These are phyloP conservation scores for Cryptosporidium sp. DNA, from an alignment of 169 alveolate species.

Conservation along the genomic window DNA sequence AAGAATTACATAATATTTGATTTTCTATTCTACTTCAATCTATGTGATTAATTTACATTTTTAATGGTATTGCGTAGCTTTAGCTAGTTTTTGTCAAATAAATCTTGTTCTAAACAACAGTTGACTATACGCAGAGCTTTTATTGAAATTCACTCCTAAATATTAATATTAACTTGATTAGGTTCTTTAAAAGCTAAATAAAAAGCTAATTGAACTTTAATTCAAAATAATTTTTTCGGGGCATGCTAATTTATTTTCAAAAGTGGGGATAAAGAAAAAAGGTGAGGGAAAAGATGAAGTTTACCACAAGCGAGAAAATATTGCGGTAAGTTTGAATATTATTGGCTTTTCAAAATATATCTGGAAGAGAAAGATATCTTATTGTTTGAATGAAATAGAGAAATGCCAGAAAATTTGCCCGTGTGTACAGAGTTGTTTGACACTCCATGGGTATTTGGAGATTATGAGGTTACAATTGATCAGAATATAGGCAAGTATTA, in stretches of 20 bases:
- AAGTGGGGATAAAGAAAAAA: slow-evolving; percentile 45
- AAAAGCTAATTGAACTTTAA: not conserved
- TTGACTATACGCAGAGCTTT: not conserved
- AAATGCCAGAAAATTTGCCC: slow-evolving; percentile 48
- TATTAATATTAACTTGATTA: not conserved
- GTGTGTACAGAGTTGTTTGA: slow-evolving; percentile 74
- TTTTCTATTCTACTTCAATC: no score
- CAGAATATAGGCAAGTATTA: slow-evolving; percentile 60
- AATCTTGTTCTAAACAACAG: no score
- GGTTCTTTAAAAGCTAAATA: not conserved
- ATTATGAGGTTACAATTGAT: slow-evolving; percentile 70
- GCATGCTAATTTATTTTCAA: not conserved
- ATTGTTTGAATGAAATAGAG: not conserved
- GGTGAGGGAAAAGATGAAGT: slow-evolving; percentile 25
- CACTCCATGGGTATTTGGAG: slow-evolving; percentile 52
- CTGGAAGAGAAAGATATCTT: not conserved
- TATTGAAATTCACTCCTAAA: not conserved
- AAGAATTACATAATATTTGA: no score
- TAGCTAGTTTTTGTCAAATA: not conserved
- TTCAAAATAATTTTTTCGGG: not conserved
- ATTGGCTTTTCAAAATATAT: slow-evolving; percentile 22
- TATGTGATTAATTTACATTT: not conserved
- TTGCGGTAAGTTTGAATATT: slow-evolving; percentile 25
- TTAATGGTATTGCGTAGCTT: not conserved
- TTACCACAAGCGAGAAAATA: not conserved